Percentiles rank a stretch among this genome's conserved stretches.
phyloP scores from a whole-genome alignment of 805 yeast species.

The Zygosaccharomyces siamensis region DNA sequence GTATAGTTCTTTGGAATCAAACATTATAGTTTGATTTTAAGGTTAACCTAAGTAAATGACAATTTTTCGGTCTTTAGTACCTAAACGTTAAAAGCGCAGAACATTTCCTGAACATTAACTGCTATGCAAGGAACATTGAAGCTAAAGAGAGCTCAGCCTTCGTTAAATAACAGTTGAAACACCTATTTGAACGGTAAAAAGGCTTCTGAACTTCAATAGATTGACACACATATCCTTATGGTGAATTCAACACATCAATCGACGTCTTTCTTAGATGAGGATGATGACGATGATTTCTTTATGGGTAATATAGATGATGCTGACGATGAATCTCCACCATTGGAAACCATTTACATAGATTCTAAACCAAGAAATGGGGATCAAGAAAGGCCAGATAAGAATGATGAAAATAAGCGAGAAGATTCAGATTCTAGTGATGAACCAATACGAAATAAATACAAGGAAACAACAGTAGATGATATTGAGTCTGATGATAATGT shows the following conservation, averaged over 20 bases:
- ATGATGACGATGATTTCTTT: conserved; percentile 13
- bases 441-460: background rate
- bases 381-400: background rate
- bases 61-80: background rate
- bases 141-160: too few relatives aligned
- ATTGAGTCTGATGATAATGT: conserved; percentile 5
- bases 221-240: background rate
- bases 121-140: too few relatives aligned
- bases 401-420: background rate
- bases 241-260: background rate
- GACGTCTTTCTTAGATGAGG: conserved; percentile 2
- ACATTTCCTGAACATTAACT: background rate
- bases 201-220: background rate
- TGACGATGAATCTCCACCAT: conserved; percentile 6
- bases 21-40: conserved; percentile 35
- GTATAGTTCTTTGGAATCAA: conserved; percentile 40
- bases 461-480: background rate
- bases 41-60: background rate
- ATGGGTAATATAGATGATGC: conserved; percentile 7
- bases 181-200: too few relatives aligned
- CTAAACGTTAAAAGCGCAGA: background rate
- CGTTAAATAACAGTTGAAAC: too few relatives aligned
- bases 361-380: conserved; percentile 1
- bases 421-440: background rate
- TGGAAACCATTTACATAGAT: conserved; percentile 8